Evolutionary conservation across 371 early-diverging fungal genomes (phyloP), one percentile per base, ranked within the genome.

Genomic region (Capillidium heterosporum): DNA sequence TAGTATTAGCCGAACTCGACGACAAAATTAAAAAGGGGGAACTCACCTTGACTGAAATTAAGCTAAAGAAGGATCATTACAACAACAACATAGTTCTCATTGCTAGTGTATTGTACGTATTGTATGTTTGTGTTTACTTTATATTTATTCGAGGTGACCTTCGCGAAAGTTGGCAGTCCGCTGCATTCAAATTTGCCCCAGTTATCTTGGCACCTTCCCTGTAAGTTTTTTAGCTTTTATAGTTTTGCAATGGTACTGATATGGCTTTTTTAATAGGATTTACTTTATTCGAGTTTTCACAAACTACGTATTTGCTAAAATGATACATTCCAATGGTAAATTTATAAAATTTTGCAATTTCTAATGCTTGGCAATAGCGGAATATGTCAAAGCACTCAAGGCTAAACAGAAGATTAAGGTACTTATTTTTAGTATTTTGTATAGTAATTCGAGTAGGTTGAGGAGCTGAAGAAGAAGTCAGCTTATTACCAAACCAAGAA

Each of bases 381-480:
- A 40, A 11, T n/a, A 41, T 19, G 17, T 55, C 10, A n/a, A 40
- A 13, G 55, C 43, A 2, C 28, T 55, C 8, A 39, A 43, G 24
- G 35, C 26, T 11, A 42, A 55, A 21, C 55, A 55, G 27, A 42
- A 55, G 26, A 5, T 21, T 5, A 55, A 55, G 43, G 55, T 55
- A 42, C 4, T 42, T 10, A 43, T 43, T 21, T 55, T 21, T 55
- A 24, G 8, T 17, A 55, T 42, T 24, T 24, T 21, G 10, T 40
- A 28, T 24, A 26, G 4, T 39, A 19, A 19, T 39, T 11, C 66
- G 63, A 48, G 17, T 58, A 72, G 67, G 60, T 95, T n/a, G 88
- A 91, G 41, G 87, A 88, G 60, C 63, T 90, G 57, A 95, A 95
- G 65, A 86, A 84, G 55, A 90, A 86, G 61, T 85, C 85, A 0